Conservation (phyloP, 345 rosid genomes). For the Eucalyptus grandis region DNA sequence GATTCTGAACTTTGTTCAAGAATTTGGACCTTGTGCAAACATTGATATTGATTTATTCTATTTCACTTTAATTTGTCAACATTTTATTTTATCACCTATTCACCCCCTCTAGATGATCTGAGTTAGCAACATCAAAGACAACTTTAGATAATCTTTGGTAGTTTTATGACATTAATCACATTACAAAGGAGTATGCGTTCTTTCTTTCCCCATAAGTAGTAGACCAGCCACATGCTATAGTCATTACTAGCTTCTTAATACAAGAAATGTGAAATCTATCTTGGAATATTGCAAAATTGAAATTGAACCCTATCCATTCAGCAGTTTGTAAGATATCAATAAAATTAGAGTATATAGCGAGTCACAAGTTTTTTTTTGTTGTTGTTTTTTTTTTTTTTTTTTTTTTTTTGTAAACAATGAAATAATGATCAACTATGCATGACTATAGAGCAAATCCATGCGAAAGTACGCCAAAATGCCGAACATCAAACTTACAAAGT, state of each 20-base stretch:
- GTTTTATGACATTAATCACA: background rate
- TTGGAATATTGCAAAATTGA: background rate
- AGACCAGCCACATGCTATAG: background rate
- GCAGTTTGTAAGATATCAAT: background rate
- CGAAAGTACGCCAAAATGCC: background rate
- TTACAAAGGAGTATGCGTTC: background rate
- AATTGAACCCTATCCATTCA: background rate
- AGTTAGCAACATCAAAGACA: background rate
- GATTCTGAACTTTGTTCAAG: too few relatives aligned
- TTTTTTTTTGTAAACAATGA: background rate
- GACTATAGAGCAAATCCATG: background rate
- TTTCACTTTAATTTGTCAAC: too few relatives aligned
- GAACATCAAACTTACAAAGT: background rate
- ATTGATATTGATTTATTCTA: too few relatives aligned
- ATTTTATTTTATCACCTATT: too few relatives aligned
- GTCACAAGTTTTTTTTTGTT: too few relatives aligned
- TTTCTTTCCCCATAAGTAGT: background rate
- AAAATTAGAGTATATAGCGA: background rate
- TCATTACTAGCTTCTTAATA: background rate
- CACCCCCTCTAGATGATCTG: too few relatives aligned
- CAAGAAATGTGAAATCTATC: background rate
- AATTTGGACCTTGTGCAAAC: too few relatives aligned
- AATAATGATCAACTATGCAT: background rate
- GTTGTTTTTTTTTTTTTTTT: too few relatives aligned
- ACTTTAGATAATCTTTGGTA: background rate